Conservation (phyloP, 1,284 basidiomycete species). For the Blastosporella zonata region DNA sequence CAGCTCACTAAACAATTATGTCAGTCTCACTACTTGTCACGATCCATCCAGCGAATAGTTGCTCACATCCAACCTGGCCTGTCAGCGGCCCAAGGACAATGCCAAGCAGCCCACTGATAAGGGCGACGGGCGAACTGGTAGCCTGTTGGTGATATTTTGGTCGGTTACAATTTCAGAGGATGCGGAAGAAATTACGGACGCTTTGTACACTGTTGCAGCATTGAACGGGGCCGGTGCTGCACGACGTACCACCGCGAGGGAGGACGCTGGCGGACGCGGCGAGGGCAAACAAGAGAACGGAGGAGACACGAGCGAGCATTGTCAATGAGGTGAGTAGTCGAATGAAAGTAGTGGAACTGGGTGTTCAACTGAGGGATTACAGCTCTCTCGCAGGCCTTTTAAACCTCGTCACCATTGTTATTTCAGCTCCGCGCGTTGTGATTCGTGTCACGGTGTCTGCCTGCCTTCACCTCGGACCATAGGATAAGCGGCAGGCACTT, state of each 20-base stretch:
- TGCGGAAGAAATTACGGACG: neutral
- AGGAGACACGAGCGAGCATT: constrained; percentile 13
- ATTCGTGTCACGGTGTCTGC: neutral
- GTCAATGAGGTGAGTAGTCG: constrained; percentile 6
- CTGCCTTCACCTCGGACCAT: neutral
- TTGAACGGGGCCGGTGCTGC: constrained; percentile 13
- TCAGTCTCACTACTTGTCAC: neutral
- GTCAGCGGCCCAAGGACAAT: constrained; percentile 15
- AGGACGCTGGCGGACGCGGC: constrained; percentile 15
- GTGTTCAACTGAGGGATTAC: constrained; percentile 11
- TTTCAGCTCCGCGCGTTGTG: constrained; percentile 7
- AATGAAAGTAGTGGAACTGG: constrained; percentile 12
- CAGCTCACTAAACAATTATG: constrained; percentile 9
- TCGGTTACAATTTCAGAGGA: neutral
- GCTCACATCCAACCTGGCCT: constrained; percentile 22
- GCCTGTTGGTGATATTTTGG: constrained; percentile 1
- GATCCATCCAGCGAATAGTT: neutral
- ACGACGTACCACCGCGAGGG: constrained; percentile 11
- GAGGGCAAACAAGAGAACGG: constrained; percentile 12
- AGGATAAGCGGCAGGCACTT: neutral
- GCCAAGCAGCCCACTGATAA: constrained; percentile 18
- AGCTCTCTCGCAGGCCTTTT: constrained; percentile 5
- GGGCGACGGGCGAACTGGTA: constrained; percentile 3
- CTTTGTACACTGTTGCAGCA: constrained; percentile 20
- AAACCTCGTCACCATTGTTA: neutral